Evolutionary conservation across 306 rosid species (phyloP).

Genomic region (Pterocarpus santalinus): DNA sequence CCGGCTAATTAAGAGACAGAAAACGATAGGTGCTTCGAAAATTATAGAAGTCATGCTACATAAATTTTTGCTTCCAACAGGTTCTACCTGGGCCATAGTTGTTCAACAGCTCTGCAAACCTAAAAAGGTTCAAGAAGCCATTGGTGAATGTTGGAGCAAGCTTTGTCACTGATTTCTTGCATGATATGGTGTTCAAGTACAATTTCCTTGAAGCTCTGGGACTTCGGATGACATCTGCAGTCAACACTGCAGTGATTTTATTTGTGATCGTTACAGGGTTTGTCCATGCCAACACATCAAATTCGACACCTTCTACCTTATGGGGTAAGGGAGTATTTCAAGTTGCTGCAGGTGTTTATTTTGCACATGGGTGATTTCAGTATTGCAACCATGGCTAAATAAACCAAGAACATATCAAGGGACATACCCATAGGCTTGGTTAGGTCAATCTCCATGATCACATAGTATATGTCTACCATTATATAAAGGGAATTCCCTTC

Average conservation of each 20-base stretch:
- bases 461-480: background rate
- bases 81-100: slow-evolving; percentile 83
- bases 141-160: slow-evolving; percentile 71
- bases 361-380: slow-evolving; percentile 83
- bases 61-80: slow-evolving; percentile 70
- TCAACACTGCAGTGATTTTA: slow-evolving; percentile 63
- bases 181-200: slow-evolving; percentile 33
- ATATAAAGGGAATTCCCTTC: no score
- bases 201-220: slow-evolving; percentile 22
- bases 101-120: slow-evolving; percentile 73
- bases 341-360: slow-evolving; percentile 77
- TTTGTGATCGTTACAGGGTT: slow-evolving; percentile 70
- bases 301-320: slow-evolving; percentile 65
- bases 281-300: slow-evolving; percentile 59
- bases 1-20: slow-evolving; percentile 72
- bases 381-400: slow-evolving; percentile 79
- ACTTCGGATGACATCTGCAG: slow-evolving; percentile 54
- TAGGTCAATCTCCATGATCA: slow-evolving; percentile 73
- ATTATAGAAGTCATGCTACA: slow-evolving; percentile 78
- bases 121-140: slow-evolving; percentile 57
- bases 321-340: slow-evolving; percentile 68
- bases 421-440: slow-evolving; percentile 74
- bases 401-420: slow-evolving; percentile 72
- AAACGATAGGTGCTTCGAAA: slow-evolving; percentile 63
- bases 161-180: slow-evolving; percentile 56